phyloP scores from a whole-genome alignment of 768 basidiomycete species.

The Suillus discolor region DNA sequence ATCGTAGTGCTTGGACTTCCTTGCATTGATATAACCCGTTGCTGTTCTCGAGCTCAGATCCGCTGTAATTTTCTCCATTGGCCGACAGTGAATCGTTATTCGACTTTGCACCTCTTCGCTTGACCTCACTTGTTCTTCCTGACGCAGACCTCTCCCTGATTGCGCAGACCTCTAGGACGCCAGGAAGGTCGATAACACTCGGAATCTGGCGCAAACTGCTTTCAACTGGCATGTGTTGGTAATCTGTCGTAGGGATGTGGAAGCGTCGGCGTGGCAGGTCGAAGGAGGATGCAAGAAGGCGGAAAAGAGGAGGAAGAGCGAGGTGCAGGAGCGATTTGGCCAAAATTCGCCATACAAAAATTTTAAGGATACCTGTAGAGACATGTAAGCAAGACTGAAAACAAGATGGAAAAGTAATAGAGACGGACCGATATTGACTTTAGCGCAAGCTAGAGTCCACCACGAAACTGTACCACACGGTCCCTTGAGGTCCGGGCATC shows the following conservation, averaged over 20 bases:
- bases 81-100: constrained; percentile 16
- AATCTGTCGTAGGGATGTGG: constrained; percentile 92
- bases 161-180: constrained; percentile 41
- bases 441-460: constrained; percentile 39
- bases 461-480: constrained; percentile 35
- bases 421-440: constrained; percentile 44
- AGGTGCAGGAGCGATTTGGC: constrained; percentile 78
- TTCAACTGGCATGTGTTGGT: constrained; percentile 66
- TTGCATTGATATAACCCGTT: constrained; percentile 3
- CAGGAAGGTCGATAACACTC: constrained; percentile 80
- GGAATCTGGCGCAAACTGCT: constrained; percentile 72
- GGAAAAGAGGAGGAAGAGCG: constrained; percentile 83
- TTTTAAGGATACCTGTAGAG: constrained; percentile 65
- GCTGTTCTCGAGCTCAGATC: constrained; percentile 37
- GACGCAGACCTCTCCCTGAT: constrained; percentile 47
- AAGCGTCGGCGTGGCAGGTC: constrained; percentile 82
- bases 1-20: constrained; percentile 72
- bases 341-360: constrained; percentile 87
- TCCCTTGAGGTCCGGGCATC: constrained; percentile 63
- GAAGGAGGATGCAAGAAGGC: constrained; percentile 66
- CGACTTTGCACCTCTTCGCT: constrained; percentile 24
- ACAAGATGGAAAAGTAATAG: not conserved
- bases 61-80: constrained; percentile 19
- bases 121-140: constrained; percentile 30
- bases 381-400: not conserved